Conservation (phyloP, 148 eudicot species). For the Hydrangea macrophylla region DNA sequence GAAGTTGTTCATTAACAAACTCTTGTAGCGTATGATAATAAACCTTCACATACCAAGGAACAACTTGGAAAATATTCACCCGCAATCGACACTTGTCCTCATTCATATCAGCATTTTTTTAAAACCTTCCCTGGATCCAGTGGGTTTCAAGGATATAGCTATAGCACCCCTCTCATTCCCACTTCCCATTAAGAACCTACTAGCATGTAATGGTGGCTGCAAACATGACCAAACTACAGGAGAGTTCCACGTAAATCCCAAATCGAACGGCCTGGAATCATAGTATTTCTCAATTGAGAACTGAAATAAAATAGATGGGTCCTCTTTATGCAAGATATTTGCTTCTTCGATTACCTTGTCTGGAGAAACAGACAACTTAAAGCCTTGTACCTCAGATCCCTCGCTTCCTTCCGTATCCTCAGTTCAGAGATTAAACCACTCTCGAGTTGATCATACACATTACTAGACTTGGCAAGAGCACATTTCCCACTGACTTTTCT, state of each 20-base stretch:
- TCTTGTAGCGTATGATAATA: constrained; percentile 78
- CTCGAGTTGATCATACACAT: constrained; percentile 73
- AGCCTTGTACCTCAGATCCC: constrained; percentile 28
- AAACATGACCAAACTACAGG: constrained; percentile 73
- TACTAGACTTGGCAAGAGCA: constrained; percentile 71
- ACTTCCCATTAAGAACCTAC: constrained; percentile 87
- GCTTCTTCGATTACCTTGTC: constrained; percentile 59
- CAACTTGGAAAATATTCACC: constrained; percentile 85
- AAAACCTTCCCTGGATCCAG: constrained; percentile 24
- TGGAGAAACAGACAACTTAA: constrained; percentile 66
- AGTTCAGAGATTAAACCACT: constrained; percentile 54
- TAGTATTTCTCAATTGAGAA: constrained; percentile 46
- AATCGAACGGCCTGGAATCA: constrained; percentile 59
- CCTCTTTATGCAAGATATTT: constrained; percentile 23
- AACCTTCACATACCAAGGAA: constrained; percentile 98
- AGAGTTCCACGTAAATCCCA: constrained; percentile 69
- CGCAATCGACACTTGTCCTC: constrained; percentile 51
- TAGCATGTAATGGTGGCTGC: constrained; percentile 77
- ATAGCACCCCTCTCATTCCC: constrained; percentile 98
- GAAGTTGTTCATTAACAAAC: constrained; percentile 60
- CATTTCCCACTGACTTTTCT: constrained; percentile 70
- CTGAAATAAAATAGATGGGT: constrained; percentile 49
- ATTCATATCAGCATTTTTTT: constrained; percentile 20
- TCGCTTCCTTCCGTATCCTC: constrained; percentile 29
- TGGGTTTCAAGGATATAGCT: constrained; percentile 67